phyloP scores from a whole-genome alignment of 768 basidiomycete species.

The Pleurotus cornucopiae region DNA sequence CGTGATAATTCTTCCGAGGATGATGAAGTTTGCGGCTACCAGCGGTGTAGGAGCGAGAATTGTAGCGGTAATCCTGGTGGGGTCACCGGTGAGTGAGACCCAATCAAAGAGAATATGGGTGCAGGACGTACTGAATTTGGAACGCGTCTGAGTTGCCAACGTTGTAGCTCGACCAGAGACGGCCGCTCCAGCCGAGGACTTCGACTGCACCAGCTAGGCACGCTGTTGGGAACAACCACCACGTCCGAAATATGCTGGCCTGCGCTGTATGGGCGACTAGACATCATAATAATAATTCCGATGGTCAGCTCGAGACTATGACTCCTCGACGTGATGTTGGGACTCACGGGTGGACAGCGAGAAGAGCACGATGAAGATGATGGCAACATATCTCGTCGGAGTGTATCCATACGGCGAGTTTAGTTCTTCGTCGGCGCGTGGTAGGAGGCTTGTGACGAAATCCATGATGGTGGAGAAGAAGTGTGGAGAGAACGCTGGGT shows the following conservation, averaged over 20 bases:
- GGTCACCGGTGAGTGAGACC: neutral
- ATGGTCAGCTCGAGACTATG: slow-evolving; percentile 34
- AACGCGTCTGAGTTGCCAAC: slow-evolving; percentile 23
- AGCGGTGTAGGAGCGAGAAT: slow-evolving; percentile 57
- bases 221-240: slow-evolving; percentile 37
- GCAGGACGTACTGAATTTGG: slow-evolving; percentile 36
- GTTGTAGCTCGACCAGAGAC: slow-evolving; percentile 31
- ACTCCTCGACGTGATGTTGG: slow-evolving; percentile 28
- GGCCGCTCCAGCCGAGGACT: slow-evolving; percentile 37
- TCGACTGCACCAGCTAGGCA: slow-evolving; percentile 32
- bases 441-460: neutral
- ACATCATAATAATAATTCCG: slow-evolving; percentile 6
- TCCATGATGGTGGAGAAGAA: neutral
- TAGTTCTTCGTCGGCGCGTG: neutral
- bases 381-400: slow-evolving; percentile 18
- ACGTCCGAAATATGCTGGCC: slow-evolving; percentile 26
- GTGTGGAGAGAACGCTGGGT: neutral
- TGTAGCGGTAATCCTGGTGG: slow-evolving; percentile 40
- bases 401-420: slow-evolving; percentile 21
- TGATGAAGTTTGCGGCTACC: slow-evolving; percentile 56
- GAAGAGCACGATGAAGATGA: slow-evolving; percentile 29
- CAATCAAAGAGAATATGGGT: neutral
- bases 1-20: slow-evolving; percentile 44
- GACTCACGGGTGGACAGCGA: slow-evolving; percentile 32
- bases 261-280: slow-evolving; percentile 33